These are phyloP conservation scores for Metschnikowia rubicola DNA, from an alignment of 805 yeast genomes.

Conservation along the genomic window DNA sequence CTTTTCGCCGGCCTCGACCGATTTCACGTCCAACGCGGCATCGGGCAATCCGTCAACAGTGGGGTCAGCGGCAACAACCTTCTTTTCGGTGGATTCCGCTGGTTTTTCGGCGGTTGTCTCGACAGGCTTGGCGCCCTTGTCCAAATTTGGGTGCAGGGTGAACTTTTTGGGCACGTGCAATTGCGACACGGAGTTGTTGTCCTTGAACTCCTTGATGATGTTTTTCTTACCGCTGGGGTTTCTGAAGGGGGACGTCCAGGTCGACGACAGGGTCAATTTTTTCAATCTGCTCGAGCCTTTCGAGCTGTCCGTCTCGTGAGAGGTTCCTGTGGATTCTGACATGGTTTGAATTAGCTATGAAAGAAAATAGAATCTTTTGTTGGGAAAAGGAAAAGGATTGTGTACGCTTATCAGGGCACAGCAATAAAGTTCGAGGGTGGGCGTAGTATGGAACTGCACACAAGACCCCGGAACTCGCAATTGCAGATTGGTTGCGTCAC, in stretches of 20 bases:
- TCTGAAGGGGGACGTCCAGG: constrained; percentile 45
- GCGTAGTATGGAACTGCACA: background rate
- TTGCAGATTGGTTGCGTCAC: constrained; percentile 3
- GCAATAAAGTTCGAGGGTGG: background rate
- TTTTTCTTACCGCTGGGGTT: constrained; percentile 24
- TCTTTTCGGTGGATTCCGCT: constrained; percentile 1
- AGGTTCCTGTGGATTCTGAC: constrained; percentile 10
- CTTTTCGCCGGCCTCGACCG: constrained; percentile 1
- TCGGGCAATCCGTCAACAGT: background rate
- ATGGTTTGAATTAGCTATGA: background rate
- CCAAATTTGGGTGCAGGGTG: constrained; percentile 38
- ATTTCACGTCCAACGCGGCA: background rate
- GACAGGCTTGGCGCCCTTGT: constrained; percentile 12
- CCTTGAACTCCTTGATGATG: constrained; percentile 34
- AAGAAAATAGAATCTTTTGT: background rate
- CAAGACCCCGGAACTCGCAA: constrained; percentile 1
- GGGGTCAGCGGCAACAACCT: constrained; percentile 3
- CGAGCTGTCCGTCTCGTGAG: constrained; percentile 9
- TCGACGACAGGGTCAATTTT: constrained; percentile 22
- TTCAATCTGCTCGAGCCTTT: constrained; percentile 18
- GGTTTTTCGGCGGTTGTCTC: constrained; percentile 6
- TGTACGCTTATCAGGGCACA: background rate
- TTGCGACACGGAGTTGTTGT: constrained; percentile 30
- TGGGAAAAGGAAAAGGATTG: background rate
- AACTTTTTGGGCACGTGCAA: constrained; percentile 40